Evolutionary conservation across 2,329 filamentous ascomycete species (phyloP).

Genomic region (Ophiocordyceps camponoti-leonardi): DNA sequence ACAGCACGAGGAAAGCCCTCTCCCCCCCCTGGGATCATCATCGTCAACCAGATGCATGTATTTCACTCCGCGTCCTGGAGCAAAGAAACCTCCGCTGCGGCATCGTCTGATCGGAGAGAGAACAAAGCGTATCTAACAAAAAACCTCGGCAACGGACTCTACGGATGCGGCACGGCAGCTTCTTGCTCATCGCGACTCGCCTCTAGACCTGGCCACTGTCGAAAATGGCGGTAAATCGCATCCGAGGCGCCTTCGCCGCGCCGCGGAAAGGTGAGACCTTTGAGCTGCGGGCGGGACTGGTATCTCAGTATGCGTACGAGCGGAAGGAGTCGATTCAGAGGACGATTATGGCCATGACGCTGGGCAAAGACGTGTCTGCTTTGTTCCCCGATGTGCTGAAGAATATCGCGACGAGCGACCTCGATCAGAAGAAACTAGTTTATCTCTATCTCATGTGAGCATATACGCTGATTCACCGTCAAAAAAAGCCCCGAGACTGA

Average conservation of each 20-base stretch:
- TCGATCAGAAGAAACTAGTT: slow-evolving; percentile 99
- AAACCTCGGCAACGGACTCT: neutral
- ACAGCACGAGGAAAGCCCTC: neutral
- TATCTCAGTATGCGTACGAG: slow-evolving; percentile 98
- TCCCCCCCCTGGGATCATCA: neutral
- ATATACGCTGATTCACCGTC: neutral
- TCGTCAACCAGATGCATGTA: neutral
- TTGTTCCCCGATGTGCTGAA: slow-evolving; percentile 96
- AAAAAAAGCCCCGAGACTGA: neutral
- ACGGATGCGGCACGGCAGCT: neutral
- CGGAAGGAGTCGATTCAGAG: slow-evolving; percentile 98
- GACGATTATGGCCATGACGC: slow-evolving; percentile 99
- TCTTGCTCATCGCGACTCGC: slow-evolving; percentile 26
- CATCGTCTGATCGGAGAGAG: neutral
- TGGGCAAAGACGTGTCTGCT: slow-evolving; percentile 95
- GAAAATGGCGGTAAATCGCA: slow-evolving; percentile 86
- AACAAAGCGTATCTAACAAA: neutral
- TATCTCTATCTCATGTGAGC: slow-evolving; percentile 88
- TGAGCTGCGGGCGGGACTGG: slow-evolving; percentile 84
- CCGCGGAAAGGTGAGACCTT: slow-evolving; percentile 97
- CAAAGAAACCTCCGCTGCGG: neutral
- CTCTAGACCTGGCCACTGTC: slow-evolving; percentile 17
- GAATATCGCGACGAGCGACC: slow-evolving; percentile 87
- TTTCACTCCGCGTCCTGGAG: neutral
- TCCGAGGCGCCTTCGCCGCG: slow-evolving; percentile 81